Base-by-base conservation (phyloP, 192 early-diverging fungal genomes). In the Funneliformis mosseae region DNA sequence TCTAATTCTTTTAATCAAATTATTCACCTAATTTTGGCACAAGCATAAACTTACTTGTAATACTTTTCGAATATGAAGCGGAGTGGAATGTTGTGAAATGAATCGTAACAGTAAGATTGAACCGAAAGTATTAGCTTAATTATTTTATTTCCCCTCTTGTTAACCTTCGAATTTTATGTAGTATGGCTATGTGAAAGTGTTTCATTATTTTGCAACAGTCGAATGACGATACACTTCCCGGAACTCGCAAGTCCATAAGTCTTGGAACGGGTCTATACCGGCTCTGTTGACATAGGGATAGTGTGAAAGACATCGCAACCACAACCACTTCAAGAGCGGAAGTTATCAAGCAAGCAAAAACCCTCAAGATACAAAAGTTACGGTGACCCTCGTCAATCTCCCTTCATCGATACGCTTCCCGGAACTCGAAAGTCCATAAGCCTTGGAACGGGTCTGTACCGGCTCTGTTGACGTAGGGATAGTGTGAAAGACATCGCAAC, bases 311-410 rank as follows among this genome's bases (percentile, higher is more conserved):
- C 25, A 50, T 48, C 45, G 46, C 46, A 73, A 73, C 71, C 42
- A 73, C 71, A 73, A 73, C 71, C 45, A 73, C 41, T 73, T 73
- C 71, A 73, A 73, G 45, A 73, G 71, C 3, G 43, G 71, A 73
- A 43, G 45, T 73, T 46, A 73, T 73, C 71, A 73, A 73, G 71
- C 45, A 73, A 73, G 71, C 45, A 73, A 73, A 73, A 73, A 45
- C 71, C 71, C 45, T 73, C 71, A 73, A 73, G 71, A 73, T 73
- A 46, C 45, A 73, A 73, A 73, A 50, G 43, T 73, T 73, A 46
- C n/a, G 45, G 71, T 50, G 71, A 48, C 45, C 25, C 71, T 73
- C 45, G 46, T 21, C 71, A 73, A 48, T n/a, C n/a, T n/a, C n/a
- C n/a, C n/a, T n/a, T n/a, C n/a, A n/a, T n/a, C 25, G 71, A 73